A percentile compares a stretch with the other conserved stretches of the same genome.
Conservation (phyloP, 148 eudicot genomes). For the Linanthus parryae region DNA sequence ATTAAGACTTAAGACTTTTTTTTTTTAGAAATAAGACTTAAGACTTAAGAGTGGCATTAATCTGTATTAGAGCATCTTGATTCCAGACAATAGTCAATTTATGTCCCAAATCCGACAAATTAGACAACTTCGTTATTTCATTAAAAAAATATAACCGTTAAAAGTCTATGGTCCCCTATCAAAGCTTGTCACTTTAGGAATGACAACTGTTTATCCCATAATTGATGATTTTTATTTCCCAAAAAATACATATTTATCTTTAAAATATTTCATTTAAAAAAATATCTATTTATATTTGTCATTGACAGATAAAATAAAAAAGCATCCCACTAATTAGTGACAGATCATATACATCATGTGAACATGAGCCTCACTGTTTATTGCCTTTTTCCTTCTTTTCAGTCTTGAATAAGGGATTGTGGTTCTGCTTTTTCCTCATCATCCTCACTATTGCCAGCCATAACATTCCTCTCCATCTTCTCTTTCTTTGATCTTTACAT, state of each 20-base stretch:
- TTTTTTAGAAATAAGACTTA: too few relatives aligned
- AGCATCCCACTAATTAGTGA: slow-evolving; percentile 19
- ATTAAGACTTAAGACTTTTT: too few relatives aligned
- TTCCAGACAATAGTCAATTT: slow-evolving; percentile 14
- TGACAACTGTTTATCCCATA: slow-evolving; percentile 5
- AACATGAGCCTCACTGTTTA: slow-evolving; percentile 1
- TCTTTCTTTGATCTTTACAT: slow-evolving; percentile 3
- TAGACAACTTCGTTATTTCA: slow-evolving; percentile 34
- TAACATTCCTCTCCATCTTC: slow-evolving; percentile 20
- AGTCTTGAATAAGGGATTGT: too few relatives aligned
- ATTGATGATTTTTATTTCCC: too few relatives aligned
- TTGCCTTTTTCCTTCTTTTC: neutral
- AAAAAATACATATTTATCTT: too few relatives aligned
- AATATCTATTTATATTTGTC: too few relatives aligned
- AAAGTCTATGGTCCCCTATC: slow-evolving; percentile 16
- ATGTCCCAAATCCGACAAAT: slow-evolving; percentile 22
- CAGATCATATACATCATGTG: slow-evolving; percentile 39
- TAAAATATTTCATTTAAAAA: too few relatives aligned
- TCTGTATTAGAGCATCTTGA: neutral
- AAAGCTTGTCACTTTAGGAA: slow-evolving; percentile 36
- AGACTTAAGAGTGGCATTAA: neutral
- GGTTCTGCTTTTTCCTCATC: slow-evolving; percentile 5
- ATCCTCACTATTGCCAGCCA: slow-evolving; percentile 23
- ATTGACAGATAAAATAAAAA: neutral
- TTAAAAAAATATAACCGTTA: slow-evolving; percentile 15